A percentile compares a stretch with the other conserved stretches of the same genome.
These are phyloP conservation scores for Sisymbrium irio DNA, from an alignment of 345 rosid genomes.

Conservation along the genomic window DNA sequence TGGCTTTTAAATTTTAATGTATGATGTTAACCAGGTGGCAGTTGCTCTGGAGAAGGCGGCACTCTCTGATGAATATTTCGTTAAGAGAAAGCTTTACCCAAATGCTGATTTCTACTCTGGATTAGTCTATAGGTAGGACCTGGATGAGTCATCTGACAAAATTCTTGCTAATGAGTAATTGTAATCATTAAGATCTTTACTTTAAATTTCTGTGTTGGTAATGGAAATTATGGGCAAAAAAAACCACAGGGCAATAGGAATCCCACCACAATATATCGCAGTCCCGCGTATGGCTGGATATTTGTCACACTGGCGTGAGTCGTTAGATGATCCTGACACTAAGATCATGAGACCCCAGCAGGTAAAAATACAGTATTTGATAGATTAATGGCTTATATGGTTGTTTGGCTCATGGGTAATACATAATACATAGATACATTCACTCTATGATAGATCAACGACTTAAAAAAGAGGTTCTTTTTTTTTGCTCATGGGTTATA, in stretches of 20 bases:
- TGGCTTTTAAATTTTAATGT: not conserved
- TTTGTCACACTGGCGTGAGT: conserved; percentile 92
- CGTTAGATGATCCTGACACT: conserved; percentile 90
- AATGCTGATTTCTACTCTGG: conserved; percentile 97
- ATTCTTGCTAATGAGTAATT: not conserved
- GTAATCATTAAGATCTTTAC: not conserved
- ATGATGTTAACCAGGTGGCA: conserved; percentile 58
- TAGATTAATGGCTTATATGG: not conserved
- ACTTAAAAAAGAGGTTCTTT: too few species aligned
- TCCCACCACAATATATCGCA: conserved; percentile 72
- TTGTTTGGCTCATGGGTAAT: not conserved
- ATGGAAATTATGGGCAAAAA: not conserved
- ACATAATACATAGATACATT: too few species aligned
- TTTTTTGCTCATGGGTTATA: too few species aligned
- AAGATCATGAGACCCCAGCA: conserved; percentile 97
- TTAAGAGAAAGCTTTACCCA: conserved; percentile 88
- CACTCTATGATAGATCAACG: too few species aligned
- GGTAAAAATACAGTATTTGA: conserved; percentile 39
- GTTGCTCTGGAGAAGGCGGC: conserved; percentile 91
- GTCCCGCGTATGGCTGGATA: conserved; percentile 91
- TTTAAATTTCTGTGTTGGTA: not conserved
- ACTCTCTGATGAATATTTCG: conserved; percentile 76
- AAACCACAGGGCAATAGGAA: conserved; percentile 87
- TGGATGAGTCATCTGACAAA: not conserved
- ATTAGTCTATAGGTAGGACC: conserved; percentile 64